phyloP scores from a whole-genome alignment of 1,284 basidiomycete species.

The Flammula alnicola region DNA sequence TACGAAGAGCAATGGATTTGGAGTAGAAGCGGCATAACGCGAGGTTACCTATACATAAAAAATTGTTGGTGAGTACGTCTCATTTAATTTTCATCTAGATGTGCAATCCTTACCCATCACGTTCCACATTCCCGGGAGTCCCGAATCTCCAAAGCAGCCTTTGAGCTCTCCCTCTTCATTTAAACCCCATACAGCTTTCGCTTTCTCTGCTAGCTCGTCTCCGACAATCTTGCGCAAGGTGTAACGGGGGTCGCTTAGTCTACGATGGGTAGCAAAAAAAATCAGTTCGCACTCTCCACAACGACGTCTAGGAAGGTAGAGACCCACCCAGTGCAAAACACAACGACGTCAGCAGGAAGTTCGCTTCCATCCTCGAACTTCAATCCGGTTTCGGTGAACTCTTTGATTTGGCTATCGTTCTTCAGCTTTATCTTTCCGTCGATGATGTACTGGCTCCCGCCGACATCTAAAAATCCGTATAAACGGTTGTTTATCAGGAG shows the following conservation, averaged over 20 bases:
- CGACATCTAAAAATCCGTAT: constrained; percentile 52
- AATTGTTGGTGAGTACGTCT: not conserved
- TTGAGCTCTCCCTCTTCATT: constrained; percentile 67
- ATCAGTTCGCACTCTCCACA: no score
- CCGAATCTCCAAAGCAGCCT: constrained; percentile 56
- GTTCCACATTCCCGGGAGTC: constrained; percentile 56
- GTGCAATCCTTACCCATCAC: constrained; percentile 46
- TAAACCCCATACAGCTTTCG: constrained; percentile 64
- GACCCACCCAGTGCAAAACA: constrained; percentile 63
- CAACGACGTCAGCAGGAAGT: constrained; percentile 63
- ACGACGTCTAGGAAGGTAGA: no score
- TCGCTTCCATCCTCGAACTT: constrained; percentile 67
- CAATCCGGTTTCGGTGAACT: constrained; percentile 55
- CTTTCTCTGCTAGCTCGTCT: constrained; percentile 46
- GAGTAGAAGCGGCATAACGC: constrained; percentile 50
- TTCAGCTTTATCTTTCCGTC: constrained; percentile 76
- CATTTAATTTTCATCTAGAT: not conserved
- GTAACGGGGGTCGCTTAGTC: constrained; percentile 24
- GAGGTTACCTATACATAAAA: constrained; percentile 43
- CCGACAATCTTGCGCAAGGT: constrained; percentile 48
- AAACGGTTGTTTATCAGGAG: no score
- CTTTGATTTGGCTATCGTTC: constrained; percentile 57
- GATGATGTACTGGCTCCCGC: constrained; percentile 65
- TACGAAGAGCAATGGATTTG: constrained; percentile 50
- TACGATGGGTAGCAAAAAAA: no score